A percentile compares a stretch with the other conserved stretches of the same genome.
These are phyloP conservation scores for Auricularia sp. DNA, from an alignment of 768 basidiomycete species.

Conservation along the genomic window DNA sequence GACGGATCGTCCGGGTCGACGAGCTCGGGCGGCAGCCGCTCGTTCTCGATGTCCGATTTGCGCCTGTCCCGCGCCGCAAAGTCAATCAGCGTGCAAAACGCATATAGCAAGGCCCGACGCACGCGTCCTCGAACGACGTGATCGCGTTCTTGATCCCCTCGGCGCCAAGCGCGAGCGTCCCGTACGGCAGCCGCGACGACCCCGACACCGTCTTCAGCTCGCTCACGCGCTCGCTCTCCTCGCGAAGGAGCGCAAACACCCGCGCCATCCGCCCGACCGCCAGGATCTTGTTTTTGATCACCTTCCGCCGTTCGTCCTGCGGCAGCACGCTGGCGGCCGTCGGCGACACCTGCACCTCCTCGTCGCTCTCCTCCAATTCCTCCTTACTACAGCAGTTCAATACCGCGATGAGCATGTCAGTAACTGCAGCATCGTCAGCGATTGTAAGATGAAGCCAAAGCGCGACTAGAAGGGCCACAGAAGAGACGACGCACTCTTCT, in stretches of 20 bases:
- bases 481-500: constrained; percentile 20
- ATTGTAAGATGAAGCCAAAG: background rate
- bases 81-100: background rate
- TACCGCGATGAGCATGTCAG: constrained; percentile 42
- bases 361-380: constrained; percentile 31
- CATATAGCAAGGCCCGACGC: constrained; percentile 9
- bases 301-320: constrained; percentile 24
- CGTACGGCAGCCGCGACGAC: constrained; percentile 22
- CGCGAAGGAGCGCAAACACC: constrained; percentile 35
- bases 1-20: constrained; percentile 23
- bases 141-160: constrained; percentile 39
- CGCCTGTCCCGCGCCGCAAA: constrained; percentile 16
- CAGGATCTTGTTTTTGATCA: constrained; percentile 43
- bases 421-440: constrained; percentile 21
- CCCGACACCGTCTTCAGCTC: constrained; percentile 25
- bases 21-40: constrained; percentile 37
- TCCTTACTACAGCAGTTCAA: constrained; percentile 40
- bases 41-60: constrained; percentile 40
- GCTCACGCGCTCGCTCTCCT: constrained; percentile 9
- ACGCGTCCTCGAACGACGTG: constrained; percentile 37
- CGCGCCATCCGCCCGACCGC: constrained; percentile 39
- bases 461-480: background rate
- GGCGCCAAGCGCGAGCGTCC: constrained; percentile 30
- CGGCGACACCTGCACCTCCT: constrained; percentile 10
- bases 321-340: constrained; percentile 15